Conservation (phyloP, 805 yeast species). For the Hanseniaspora mollemarum region DNA sequence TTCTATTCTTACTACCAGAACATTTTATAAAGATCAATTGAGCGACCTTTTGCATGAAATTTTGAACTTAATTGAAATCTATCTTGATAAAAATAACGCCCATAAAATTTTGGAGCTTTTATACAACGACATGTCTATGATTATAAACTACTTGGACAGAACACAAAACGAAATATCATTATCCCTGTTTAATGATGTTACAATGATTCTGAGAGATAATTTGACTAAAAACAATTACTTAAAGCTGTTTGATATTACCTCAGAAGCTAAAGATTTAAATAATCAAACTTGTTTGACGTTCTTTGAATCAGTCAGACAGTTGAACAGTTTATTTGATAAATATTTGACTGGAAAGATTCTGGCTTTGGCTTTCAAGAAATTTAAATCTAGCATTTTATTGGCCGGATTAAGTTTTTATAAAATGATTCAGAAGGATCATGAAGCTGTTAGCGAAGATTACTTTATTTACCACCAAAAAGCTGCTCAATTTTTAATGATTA, state of each 20-base stretch:
- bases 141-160: slow-evolving; percentile 1
- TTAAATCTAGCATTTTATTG: slow-evolving; percentile 25
- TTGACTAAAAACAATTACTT: not conserved
- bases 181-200: slow-evolving; percentile 12
- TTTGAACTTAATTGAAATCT: slow-evolving; percentile 33
- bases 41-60: slow-evolving; percentile 70
- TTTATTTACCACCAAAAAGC: slow-evolving; percentile 27
- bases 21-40: slow-evolving; percentile 77
- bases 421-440: slow-evolving; percentile 18
- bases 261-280: slow-evolving; percentile 2
- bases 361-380: slow-evolving; percentile 23
- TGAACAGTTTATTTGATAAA: not conserved
- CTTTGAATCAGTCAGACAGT: slow-evolving; percentile 13
- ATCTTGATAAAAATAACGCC: not conserved
- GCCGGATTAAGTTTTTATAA: slow-evolving; percentile 27
- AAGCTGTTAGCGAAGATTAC: slow-evolving; percentile 20
- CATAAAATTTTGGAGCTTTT: not conserved
- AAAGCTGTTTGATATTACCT: slow-evolving; percentile 5
- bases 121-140: slow-evolving; percentile 3
- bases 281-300: slow-evolving; percentile 12
- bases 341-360: slow-evolving; percentile 18
- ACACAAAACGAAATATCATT: not conserved
- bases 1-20: slow-evolving; percentile 60
- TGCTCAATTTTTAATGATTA: slow-evolving; percentile 23
- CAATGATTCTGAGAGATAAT: slow-evolving; percentile 10